Conservation (phyloP, 129 eudicot species). For the Tagetes patula region DNA sequence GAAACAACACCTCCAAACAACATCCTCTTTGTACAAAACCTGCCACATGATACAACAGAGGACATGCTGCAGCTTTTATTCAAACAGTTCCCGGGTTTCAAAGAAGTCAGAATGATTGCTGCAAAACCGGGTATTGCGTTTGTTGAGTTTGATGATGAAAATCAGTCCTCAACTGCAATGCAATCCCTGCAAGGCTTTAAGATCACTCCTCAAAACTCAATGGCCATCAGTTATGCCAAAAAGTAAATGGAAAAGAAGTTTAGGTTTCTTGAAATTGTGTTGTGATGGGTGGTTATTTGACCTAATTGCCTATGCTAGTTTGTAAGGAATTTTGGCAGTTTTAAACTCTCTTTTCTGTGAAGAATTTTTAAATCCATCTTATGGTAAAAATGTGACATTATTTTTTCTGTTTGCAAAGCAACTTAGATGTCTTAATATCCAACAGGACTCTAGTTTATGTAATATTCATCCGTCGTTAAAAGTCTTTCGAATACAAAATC, state of each 20-base stretch:
- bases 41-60: constrained; percentile 80
- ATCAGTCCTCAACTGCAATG: constrained; percentile 84
- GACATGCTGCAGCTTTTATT: constrained; percentile 80
- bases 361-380: constrained; percentile 20
- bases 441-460: neutral
- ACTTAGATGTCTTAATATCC: neutral
- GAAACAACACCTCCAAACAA: constrained; percentile 81
- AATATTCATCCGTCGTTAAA: neutral
- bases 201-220: constrained; percentile 84
- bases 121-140: constrained; percentile 98
- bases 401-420: neutral
- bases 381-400: neutral
- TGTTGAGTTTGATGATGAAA: constrained; percentile 91
- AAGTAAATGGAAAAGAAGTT: constrained; percentile 34
- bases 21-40: constrained; percentile 80
- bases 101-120: constrained; percentile 84
- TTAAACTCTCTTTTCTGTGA: constrained; percentile 15
- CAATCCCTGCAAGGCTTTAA: constrained; percentile 92
- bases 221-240: constrained; percentile 81
- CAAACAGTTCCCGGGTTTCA: constrained; percentile 89
- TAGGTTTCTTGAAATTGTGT: constrained; percentile 13
- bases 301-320: constrained; percentile 6
- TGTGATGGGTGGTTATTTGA: constrained; percentile 3
- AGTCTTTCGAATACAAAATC: no score
- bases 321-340: constrained; percentile 34